Base-by-base conservation (phyloP, 352 stramenopile species). In the Globisporangium ultimum region DNA sequence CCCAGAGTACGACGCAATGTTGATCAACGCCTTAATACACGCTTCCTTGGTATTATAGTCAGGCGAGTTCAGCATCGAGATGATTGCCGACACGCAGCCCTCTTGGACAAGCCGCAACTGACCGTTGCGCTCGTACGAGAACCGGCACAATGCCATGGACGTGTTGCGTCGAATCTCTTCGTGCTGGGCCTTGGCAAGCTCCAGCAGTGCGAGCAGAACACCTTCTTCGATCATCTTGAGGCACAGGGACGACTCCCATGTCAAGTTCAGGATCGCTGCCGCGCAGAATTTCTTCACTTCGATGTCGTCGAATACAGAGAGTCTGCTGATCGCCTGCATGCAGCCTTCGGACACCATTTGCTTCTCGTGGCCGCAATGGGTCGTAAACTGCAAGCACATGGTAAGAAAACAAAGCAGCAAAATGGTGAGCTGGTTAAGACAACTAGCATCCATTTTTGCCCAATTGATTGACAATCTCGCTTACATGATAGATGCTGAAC, bases 231-330 rank as follows among this genome's bases (percentile, higher is more conserved):
- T 76, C 81, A 95, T 89, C 11, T 66, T 66, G 7, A 47, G 51
- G 14, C 69, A 71, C 14, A 91, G 63, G 41, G 60, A 57, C 2
- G 52, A 21, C 20, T 91, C 81, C 50, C 69, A 88, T 47, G 87
- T 70, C 15, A 96, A 61, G 46, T 96, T 96, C 32, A 92, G 54
- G 50, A 96, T 88, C 7, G 86, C 79, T 0, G 85, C 87, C 0
- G 87, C 78, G 56, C 87, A 95, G 48, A 89, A 93, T 7, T 83
- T 83, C 65, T 93, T 91, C 3, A 92, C 83, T 42, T 91, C 79
- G 34, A 84, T 65, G 55, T 94, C 82, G 51, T 95, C 87, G n/a
- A 91, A 90, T 6, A 86, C 68, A 7, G 78, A 81, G 10, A 96
- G 69, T 14, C 83, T 72, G 41, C 78, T 87, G 34, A 96, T 63